Evolutionary conservation across 768 basidiomycete genomes (phyloP), one percentile per base, ranked within the genome.

Genomic region (Sarcodon sp.): DNA sequence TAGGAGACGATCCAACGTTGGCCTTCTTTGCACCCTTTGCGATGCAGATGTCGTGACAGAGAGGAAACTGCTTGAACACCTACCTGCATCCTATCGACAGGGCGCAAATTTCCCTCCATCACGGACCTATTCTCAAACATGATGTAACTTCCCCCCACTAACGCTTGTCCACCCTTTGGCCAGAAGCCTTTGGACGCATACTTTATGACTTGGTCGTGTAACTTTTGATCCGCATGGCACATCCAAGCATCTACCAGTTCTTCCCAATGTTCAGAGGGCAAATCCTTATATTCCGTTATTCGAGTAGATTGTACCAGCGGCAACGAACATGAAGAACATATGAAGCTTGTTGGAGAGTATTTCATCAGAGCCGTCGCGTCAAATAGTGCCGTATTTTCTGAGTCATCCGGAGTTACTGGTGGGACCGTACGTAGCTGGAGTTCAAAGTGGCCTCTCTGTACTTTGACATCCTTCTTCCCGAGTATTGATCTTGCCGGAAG

Each of bases 161-260:
- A 71, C 1, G 82, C 87, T 54, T 87, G 76, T 1, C 76, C 75
- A 12, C 59, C 57, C 3, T 68, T 64, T 1, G 94, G 93, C 85
- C 87, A 90, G 61, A 97, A 85, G 13, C 85, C 86, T 50, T 72
- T 64, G 56, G 66, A 69, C 63, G 66, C 69, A 53, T 74, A 73
- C 51, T 75, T 70, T 45, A 75, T 64, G 3, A 89, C 73, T 11
- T 80, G 76, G 33, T 81, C 80, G 52, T 84, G 77, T 44, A 97
- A 68, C 38, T 76, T 80, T 66, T 94, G 91, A 57, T 96, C 91
- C 7, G 80, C 63, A 63, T 97, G 94, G 57, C 94, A 98, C 86
- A 98, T 91, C 94, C 94, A 98, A 6, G 92, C 85, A 53, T 97
- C 94, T 15, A 98, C 79, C 12, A 98, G 79, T 61, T 98, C 94